Evolutionary conservation across 2,329 filamentous ascomycete species (phyloP).

Genomic region (Diaporthe sp.): DNA sequence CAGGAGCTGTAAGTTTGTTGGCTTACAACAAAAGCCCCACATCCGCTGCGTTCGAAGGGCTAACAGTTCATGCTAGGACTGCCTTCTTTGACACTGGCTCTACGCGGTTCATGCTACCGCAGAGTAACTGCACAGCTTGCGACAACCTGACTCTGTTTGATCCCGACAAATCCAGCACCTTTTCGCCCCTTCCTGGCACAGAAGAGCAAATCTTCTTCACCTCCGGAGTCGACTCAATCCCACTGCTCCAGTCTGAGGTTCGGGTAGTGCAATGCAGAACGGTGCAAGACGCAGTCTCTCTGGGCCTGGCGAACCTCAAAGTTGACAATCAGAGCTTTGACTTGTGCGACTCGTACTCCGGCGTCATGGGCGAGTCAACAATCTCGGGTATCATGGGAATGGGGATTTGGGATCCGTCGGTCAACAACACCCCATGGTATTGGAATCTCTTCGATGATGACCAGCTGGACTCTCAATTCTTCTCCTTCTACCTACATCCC

Average conservation of each 20-base stretch:
- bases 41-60: too few species aligned
- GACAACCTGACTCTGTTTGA: slow-evolving; percentile 45
- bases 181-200: slow-evolving; percentile 42
- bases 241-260: slow-evolving; percentile 42
- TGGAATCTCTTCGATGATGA: slow-evolving; percentile 47
- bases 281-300: slow-evolving; percentile 47
- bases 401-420: slow-evolving; percentile 24
- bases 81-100: slow-evolving; percentile 49
- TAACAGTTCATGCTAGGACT: slow-evolving; percentile 40
- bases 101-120: slow-evolving; percentile 46
- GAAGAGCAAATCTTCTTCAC: slow-evolving; percentile 41
- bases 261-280: slow-evolving; percentile 42
- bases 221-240: slow-evolving; percentile 47
- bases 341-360: slow-evolving; percentile 47
- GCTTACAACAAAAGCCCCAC: too few species aligned
- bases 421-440: slow-evolving; percentile 41
- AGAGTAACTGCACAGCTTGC: slow-evolving; percentile 46
- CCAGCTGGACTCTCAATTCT: slow-evolving; percentile 44
- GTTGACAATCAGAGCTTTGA: slow-evolving; percentile 47
- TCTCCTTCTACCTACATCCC: slow-evolving; percentile 47
- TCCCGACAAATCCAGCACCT: slow-evolving; percentile 46
- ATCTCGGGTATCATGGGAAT: slow-evolving; percentile 51
- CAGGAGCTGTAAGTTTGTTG: slow-evolving; percentile 45
- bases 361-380: slow-evolving; percentile 44
- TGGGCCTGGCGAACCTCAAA: slow-evolving; percentile 41